These are phyloP conservation scores for Lumnitzera racemosa DNA, from an alignment of 345 rosid genomes.

Conservation along the genomic window DNA sequence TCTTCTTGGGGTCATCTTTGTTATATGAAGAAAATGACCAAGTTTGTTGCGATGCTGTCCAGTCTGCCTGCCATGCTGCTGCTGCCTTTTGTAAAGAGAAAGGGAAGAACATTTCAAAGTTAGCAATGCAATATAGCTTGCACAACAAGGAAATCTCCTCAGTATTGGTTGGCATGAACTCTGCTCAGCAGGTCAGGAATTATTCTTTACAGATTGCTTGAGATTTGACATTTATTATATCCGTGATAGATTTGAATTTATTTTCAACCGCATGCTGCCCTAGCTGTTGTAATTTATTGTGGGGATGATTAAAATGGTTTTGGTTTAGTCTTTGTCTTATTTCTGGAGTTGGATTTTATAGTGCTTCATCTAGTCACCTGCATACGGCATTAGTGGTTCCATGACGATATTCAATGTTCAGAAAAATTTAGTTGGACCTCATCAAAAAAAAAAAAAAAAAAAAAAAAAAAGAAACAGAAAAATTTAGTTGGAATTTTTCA, in stretches of 20 bases:
- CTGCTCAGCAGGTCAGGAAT: conserved; percentile 53
- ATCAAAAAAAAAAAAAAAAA: too few relatives aligned
- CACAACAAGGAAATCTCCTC: conserved; percentile 65
- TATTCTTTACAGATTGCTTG: neutral
- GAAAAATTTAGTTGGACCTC: too few relatives aligned
- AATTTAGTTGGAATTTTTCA: too few relatives aligned
- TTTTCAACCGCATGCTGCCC: too few relatives aligned
- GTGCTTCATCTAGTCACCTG: too few relatives aligned
- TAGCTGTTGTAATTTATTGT: too few relatives aligned
- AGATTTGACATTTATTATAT: conserved; percentile 1
- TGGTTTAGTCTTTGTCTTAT: too few relatives aligned
- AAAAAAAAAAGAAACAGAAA: too few relatives aligned
- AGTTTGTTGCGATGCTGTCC: neutral
- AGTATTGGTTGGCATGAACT: conserved; percentile 83
- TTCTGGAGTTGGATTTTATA: too few relatives aligned
- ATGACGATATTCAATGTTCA: too few relatives aligned
- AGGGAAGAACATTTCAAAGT: conserved; percentile 74
- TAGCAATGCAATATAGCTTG: conserved; percentile 82
- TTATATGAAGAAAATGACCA: neutral
- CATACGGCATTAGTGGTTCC: too few relatives aligned
- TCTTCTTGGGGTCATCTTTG: neutral
- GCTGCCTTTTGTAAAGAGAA: conserved; percentile 57
- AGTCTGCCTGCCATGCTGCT: conserved; percentile 80
- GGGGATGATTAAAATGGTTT: too few relatives aligned
- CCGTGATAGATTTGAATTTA: neutral